Evolutionary conservation across 768 basidiomycete species (phyloP), one percentile per base, ranked within the genome.

Genomic region (Boletales sp.): DNA sequence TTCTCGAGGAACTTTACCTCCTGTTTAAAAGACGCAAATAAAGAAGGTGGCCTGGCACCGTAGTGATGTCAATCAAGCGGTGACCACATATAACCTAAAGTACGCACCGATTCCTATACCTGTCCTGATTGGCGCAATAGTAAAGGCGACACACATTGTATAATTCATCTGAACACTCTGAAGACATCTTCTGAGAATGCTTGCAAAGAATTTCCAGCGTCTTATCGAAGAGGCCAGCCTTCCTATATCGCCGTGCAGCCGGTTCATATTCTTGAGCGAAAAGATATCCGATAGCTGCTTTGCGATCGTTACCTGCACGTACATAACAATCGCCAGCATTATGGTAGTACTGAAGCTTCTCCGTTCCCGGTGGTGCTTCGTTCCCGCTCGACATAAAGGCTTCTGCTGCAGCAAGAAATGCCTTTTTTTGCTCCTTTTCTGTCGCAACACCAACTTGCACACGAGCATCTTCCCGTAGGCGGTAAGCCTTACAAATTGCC

Each of bases 1-100:
- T 79, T 73, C 47, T 83, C 76, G 15, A 82, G 69, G 50, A 81
- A 87, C 34, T 77, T 74, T n/a, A 83, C 54, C 17, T 72, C 71
- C 18, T 83, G 79, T 18, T 86, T 78, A 1, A 72, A 64, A 1
- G 74, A 68, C 0, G 68, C 52, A 50, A 87, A 87, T 4, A 87
- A 60, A 47, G 19, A 74, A 74, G 61, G 77, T 67, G 67, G 62
- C 18, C 86, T 86, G 36, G 55, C 12, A 35, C 25, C 12, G 13
- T 12, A 10, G 1, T 28, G 25, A 14, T 13, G 7, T 63, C 14
- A 53, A 43, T n/a, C 18, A 18, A 12, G n/a, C 12, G 4, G 5
- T 4, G 10, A 43, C 2, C 53, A 49, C 30, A 8, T 0, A 33
- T 9, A 36, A 21, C 17, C 43, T 30, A 39, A 34, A 17, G 15